These are phyloP conservation scores for Nakazawaea ishiwadae DNA, from an alignment of 805 yeast species.

Conservation along the genomic window DNA sequence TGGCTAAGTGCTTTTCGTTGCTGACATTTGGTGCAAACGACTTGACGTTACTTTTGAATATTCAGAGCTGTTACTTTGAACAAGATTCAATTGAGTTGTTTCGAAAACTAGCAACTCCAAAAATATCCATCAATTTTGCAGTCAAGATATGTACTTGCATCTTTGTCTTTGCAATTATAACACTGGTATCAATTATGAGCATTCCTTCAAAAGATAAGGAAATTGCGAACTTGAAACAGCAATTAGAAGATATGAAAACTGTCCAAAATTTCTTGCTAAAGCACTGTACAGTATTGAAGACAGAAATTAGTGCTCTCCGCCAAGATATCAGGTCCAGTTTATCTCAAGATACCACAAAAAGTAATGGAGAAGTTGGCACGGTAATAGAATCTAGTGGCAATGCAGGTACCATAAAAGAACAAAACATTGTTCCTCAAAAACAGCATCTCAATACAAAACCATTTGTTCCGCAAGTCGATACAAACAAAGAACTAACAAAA, in stretches of 20 bases:
- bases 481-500: neutral
- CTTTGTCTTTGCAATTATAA: too few relatives aligned
- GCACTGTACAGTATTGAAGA: neutral
- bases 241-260: neutral
- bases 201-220: constrained; percentile 10
- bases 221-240: neutral
- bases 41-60: constrained; percentile 18
- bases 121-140: too few relatives aligned
- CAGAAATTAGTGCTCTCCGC: too few relatives aligned
- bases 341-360: too few relatives aligned
- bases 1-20: constrained; percentile 20
- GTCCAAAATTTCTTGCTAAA: neutral
- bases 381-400: constrained; percentile 17
- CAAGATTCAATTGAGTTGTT: constrained; percentile 18
- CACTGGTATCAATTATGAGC: too few relatives aligned
- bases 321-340: too few relatives aligned
- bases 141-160: too few relatives aligned
- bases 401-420: constrained; percentile 4
- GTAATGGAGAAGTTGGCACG: constrained; percentile 17
- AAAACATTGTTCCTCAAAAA: too few relatives aligned
- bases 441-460: too few relatives aligned
- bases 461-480: too few relatives aligned
- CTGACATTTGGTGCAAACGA: constrained; percentile 17
- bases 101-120: constrained; percentile 6
- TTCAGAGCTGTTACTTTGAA: constrained; percentile 25